Base-by-base conservation (phyloP, 306 rosid species). In the Comarum palustre region DNA sequence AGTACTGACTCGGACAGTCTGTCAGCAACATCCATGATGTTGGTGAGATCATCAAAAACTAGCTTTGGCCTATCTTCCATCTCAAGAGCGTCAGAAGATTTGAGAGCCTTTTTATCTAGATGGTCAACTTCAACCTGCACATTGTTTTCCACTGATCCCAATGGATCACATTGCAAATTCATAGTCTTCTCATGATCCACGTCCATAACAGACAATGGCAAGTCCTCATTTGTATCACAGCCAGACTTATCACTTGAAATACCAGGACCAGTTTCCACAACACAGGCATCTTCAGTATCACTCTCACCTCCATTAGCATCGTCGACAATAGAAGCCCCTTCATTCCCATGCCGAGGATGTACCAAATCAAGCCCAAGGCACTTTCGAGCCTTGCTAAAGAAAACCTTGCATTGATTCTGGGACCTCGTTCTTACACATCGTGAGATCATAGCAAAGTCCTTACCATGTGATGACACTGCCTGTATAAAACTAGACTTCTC, bases 371-470 rank as follows among this genome's bases (percentile, higher is more conserved):
- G 80, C n/a, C 93, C 96, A 82, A 95, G 96, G 75, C 96, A 86
- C 71, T 88, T 95, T 55, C 92, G 84, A 65, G 92, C 96, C 89
- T 95, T 95, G 76, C 99, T 95, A 74, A 90, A 95, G 78, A 92
- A 95, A 61, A 88, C 88, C 78, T 88, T 95, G 86, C 99, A 95
- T 79, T 95, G 96, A 61, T 90, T 92, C 73, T 78, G 79, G 43
- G 96, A 88, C 77, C 83, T 92, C 6, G 99, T 86, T 68, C 89
- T 68, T n/a, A 95, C 84, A 62, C 89, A 83, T 9, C 82, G 81
- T 13, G 99, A 84, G 73, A 95, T 84, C 86, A 78, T 87, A 0
- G 69, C 55, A 64, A 95, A 95, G 76, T 91, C 97, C 76, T 82
- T 88, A 31, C 97, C 99, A 78, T 84, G 85, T 34, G 93, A 86